Base-by-base conservation (phyloP, 2,329 filamentous ascomycete genomes). In the Trichoderma harzianum region DNA sequence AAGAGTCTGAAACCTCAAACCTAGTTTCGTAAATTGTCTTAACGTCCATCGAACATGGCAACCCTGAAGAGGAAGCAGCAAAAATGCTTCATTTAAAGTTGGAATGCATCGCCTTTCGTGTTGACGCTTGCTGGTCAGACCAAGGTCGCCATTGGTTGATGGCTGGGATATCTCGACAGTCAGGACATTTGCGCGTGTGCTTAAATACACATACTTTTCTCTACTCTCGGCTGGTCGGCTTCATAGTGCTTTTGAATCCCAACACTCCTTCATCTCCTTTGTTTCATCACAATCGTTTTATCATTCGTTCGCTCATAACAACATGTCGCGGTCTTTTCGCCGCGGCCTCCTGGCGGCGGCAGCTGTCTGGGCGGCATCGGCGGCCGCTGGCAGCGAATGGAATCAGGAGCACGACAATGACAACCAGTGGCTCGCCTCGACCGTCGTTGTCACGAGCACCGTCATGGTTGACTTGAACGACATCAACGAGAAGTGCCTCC, bases 11-110 rank as follows among this genome's bases (percentile, higher is more conserved):
- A 61, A 69, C 36, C 21, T 14, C 55, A 28, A 69, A 28, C 53
- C 55, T 28, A 43, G 18, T 18, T 34, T 36, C 47, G 57, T 21
- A 36, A 69, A 61, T 51, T 69, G 66, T 69, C 43, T 68, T 68
- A 62, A 51, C 16, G 21, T 28, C 26, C 57, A 34, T 62, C 30
- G 55, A 51, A 21, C 11, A 28, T 26, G 57, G 18, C 39, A 51
- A 28, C 57, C 66, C 66, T 69, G 57, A 53, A 69, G 28, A n/a
- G 66, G 57, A 61, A 62, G 36, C 30, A 34, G 39, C 57, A 69
- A 51, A 69, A 69, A 69, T 69, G 66, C 66, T 69, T 69, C 57
- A 69, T 69, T 51, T 61, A 51, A 61, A 43, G 66, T 16, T 69
- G 66, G 66, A 69, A 69, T 69, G 66, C 34, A n/a, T 34, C 36